These are phyloP conservation scores for Capsicum rhomboideum DNA, from an alignment of 257 asterid genomes.

Conservation along the genomic window DNA sequence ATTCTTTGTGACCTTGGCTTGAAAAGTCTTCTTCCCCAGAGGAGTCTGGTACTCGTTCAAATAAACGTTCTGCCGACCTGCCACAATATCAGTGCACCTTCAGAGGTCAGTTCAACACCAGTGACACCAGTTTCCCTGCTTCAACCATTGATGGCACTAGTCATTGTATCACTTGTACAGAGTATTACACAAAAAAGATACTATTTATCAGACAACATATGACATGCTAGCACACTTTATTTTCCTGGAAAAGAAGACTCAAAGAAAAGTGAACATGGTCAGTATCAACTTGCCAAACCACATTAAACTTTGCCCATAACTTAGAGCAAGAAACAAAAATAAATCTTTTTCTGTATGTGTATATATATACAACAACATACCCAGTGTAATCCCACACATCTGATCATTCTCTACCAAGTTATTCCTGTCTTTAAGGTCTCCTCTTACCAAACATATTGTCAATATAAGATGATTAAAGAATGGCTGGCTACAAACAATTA, in stretches of 20 bases:
- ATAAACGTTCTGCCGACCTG: constrained; percentile 54
- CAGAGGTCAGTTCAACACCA: constrained; percentile 1
- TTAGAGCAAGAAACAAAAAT: not conserved
- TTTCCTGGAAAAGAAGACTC: not conserved
- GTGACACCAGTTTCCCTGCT: not conserved
- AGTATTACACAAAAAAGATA: not conserved
- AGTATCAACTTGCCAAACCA: not conserved
- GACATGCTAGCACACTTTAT: not conserved
- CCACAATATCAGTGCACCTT: constrained; percentile 3
- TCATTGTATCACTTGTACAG: not conserved
- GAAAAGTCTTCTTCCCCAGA: constrained; percentile 64
- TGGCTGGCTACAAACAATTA: not conserved
- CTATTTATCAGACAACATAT: not conserved
- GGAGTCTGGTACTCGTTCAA: constrained; percentile 43
- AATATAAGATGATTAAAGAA: not conserved
- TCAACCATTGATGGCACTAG: not conserved
- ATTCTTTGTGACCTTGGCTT: constrained; percentile 75
- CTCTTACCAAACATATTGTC: not conserved
- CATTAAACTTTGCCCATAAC: not conserved
- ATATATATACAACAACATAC: not conserved
- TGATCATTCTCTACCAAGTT: not conserved
- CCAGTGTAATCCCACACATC: not conserved
- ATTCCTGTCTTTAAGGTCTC: not conserved
- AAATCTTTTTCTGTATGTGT: not conserved
- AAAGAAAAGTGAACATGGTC: not conserved